Evolutionary conservation across 768 basidiomycete species (phyloP), one percentile per base, ranked within the genome.

Genomic region (Candolleomyces efflorescens): DNA sequence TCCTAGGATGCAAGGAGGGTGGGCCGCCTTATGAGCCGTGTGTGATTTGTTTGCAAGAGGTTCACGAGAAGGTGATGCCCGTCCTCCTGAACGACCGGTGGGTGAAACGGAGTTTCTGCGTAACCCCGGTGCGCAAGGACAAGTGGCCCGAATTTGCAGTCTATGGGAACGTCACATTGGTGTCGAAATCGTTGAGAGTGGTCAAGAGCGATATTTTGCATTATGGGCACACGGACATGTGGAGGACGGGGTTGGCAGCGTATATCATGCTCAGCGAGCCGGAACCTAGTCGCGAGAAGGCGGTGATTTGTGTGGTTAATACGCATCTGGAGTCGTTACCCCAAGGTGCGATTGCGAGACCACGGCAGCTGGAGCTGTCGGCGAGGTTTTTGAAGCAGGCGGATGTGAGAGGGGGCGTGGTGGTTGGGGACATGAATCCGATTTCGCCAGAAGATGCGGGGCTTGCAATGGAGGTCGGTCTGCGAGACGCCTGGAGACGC

Each of bases 341-440:
- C 0, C 15, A 52, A 0, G 86, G 85, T n/a, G 60, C 62, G 20
- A 39, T 57, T 9, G 71, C 76, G 59, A 66, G 77, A 26, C 78
- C 80, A 13, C 68, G 67, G 53, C 89, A 91, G 71, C 60, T 90
- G 63, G 68, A 70, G 38, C 69, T 83, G 45, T 76, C 86, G 53
- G 74, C 80, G 13, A 71, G 77, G 22, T 67, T 82, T 65, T 65
- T 90, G 63, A 76, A 73, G 64, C 76, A 78, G 58, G 68, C 72
- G 11, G 70, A 69, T 0, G 66, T 86, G 15, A 69, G 76, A 23
- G 86, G 84, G 1, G 89, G 87, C 0, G 61, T 91, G 2, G 78
- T 89, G 38, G 79, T 78, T 0, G 89, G 89, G 1, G 88, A 90
- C 63, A 88, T 90, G 85, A 90, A 89, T 60, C 77, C 83, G 48